Base-by-base conservation (phyloP, 805 yeast genomes). In the Pichia phayaonensis region DNA sequence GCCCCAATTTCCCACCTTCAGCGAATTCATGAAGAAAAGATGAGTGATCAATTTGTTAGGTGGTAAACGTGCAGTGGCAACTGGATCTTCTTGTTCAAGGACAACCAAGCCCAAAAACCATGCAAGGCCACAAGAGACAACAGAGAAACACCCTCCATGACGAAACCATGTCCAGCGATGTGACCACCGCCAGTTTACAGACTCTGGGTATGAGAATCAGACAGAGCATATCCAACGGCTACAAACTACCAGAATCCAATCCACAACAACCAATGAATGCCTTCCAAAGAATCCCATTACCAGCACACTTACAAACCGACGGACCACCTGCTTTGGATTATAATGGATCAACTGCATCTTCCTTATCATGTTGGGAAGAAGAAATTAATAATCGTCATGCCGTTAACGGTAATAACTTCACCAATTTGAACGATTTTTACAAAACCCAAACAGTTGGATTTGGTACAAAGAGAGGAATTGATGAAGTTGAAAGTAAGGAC, bases 121-220 rank as follows among this genome's bases (percentile, higher is more conserved):
- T 26, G 3, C 40, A 29, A 3, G 12, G n/a, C n/a, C n/a, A 46
- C 42, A 50, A 50, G 21, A 51, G 48, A 51, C 51, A 47, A 44
- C 50, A 50, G 8, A 38, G 24, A 15, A 41, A n/a, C 18, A 13
- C 34, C 2, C 6, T 36, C 21, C 31, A 22, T 13, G n/a, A n/a
- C 27, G 29, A 22, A 8, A 21, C 11, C 24, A 11, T 12, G 4
- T 24, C 26, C 23, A 23, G 21, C 6, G 63, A 61, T 59, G 68
- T n/a, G 3, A 64, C 61, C 40, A 60, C 64, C 15, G 71, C 64
- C 42, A 64, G 70, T 24, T 70, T 84, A 23, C 74, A 80, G 40
- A 74, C 82, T 0, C 60, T 84, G 7, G 90, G 89, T 0, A 84
- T 83, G 88, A 73, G 88, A 54, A 79, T 85, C 52, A 75, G 92